Base-by-base conservation (phyloP, 2,329 filamentous ascomycete species). In the Colletotrichum sp. region DNA sequence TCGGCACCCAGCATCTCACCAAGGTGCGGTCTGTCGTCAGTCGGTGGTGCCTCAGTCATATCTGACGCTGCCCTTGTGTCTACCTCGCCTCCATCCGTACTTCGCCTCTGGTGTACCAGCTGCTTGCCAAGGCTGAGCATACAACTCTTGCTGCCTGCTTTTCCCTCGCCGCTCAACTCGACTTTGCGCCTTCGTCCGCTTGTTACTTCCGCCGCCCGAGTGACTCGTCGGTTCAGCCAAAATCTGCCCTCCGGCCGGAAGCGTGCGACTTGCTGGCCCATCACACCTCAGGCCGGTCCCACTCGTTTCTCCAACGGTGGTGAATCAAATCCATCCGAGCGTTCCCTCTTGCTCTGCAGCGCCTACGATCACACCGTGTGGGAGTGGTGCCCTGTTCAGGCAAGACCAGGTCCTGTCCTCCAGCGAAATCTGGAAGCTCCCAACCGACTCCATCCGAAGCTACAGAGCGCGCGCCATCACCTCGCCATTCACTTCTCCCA, bases 271-370 rank as follows among this genome's bases (percentile, higher is more conserved):
- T 64, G 48, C 68, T 66, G 70, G 74, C 66, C 66, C 60, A 28
- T 66, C 60, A 62, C 74, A 52, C 43, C 43, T 52, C 43, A 66
- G 62, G 55, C 55, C 66, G 74, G 74, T 76, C 71, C 74, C 74
- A 75, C 74, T 76, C 74, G 66, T 76, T 76, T 74, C 71, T 75
- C 66, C 71, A 76, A 52, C 22, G 22, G 64, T 74, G 65, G 70
- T 76, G 69, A 67, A 73, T 58, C 56, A 52, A 52, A 52, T 52
- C 64, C 56, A 72, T 72, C 70, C 70, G 70, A 75, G 73, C 73
- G 73, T 62, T 68, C 70, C 73, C 70, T 71, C 69, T 39, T 36
- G 69, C 25, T 64, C 69, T 62, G 72, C 62, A 34, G 69, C 56
- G 65, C 70, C 69, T 60, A 56, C 72, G n/a, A 66, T 62, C 62